phyloP scores from a whole-genome alignment of 2,329 filamentous ascomycete genomes.

The Pezicula radicicola region DNA sequence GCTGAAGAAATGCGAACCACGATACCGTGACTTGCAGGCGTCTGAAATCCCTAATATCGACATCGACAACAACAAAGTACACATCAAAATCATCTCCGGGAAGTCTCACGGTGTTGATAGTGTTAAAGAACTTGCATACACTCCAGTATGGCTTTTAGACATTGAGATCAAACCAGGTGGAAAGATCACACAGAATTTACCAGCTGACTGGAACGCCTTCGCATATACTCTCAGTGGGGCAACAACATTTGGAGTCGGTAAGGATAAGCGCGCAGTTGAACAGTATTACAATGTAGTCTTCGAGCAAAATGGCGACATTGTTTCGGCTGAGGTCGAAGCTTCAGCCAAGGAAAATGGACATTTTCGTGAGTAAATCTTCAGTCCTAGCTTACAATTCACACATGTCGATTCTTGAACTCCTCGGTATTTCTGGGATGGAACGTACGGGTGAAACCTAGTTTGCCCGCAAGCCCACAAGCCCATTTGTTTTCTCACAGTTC shows the following conservation, averaged over 20 bases:
- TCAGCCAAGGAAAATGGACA: constrained; percentile 52
- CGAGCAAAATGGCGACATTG: constrained; percentile 70
- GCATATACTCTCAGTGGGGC: constrained; percentile 79
- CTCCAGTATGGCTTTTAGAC: constrained; percentile 94
- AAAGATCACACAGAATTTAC: constrained; percentile 70
- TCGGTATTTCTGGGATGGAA: no score
- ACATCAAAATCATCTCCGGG: constrained; percentile 87
- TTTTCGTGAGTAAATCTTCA: constrained; percentile 32
- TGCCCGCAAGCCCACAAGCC: no score
- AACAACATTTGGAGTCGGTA: constrained; percentile 56
- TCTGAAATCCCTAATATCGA: constrained; percentile 75
- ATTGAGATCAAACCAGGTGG: constrained; percentile 78
- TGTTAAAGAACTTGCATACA: constrained; percentile 88
- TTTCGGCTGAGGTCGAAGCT: constrained; percentile 67
- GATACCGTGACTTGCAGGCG: constrained; percentile 82
- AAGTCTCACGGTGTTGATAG: constrained; percentile 80
- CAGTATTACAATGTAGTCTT: constrained; percentile 91
- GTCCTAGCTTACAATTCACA: background rate
- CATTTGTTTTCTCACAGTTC: no score
- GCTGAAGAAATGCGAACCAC: constrained; percentile 84
- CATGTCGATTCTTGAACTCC: background rate
- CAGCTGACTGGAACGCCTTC: constrained; percentile 84
- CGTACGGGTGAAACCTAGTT: no score
- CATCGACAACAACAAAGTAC: constrained; percentile 69
- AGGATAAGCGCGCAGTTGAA: constrained; percentile 50